These are phyloP conservation scores for Paracoccidioides brasiliensis DNA, from an alignment of 2,329 filamentous ascomycete species.

Conservation along the genomic window DNA sequence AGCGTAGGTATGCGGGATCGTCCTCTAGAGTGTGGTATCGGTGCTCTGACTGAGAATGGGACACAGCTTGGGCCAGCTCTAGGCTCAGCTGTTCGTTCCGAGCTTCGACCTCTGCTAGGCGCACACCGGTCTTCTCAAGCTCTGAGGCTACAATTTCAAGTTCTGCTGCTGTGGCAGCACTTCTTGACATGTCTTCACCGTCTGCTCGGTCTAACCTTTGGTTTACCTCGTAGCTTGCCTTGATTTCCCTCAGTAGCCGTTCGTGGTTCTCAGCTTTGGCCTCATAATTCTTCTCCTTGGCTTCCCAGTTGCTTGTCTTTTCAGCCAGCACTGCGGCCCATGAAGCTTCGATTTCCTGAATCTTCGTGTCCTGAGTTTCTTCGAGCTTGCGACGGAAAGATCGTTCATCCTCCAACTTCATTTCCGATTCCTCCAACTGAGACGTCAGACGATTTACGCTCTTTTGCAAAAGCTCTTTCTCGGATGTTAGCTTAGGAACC, in stretches of 20 bases:
- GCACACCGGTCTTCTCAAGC: conserved; percentile 72
- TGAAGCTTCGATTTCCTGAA: conserved; percentile 79
- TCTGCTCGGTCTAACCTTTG: conserved; percentile 69
- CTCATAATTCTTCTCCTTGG: conserved; percentile 80
- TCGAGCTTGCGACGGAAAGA: conserved; percentile 61
- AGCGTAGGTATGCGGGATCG: conserved; percentile 73
- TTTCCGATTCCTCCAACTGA: conserved; percentile 74
- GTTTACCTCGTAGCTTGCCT: conserved; percentile 92
- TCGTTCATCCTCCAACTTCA: conserved; percentile 65
- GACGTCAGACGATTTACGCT: conserved; percentile 61
- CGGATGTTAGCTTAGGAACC: conserved; percentile 72
- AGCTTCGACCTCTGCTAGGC: conserved; percentile 81
- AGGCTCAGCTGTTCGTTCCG: conserved; percentile 87
- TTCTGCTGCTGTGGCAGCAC: conserved; percentile 70
- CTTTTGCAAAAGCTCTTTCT: conserved; percentile 77
- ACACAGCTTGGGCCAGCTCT: conserved; percentile 80
- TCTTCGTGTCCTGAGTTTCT: conserved; percentile 59
- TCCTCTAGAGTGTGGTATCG: conserved; percentile 59
- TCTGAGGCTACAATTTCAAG: conserved; percentile 88
- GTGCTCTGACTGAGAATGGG: conserved; percentile 49
- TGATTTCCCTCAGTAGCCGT: conserved; percentile 79
- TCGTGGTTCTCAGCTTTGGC: conserved; percentile 95
- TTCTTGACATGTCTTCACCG: conserved; percentile 44
- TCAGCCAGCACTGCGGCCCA: conserved; percentile 85
- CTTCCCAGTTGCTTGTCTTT: conserved; percentile 91